Base-by-base conservation (phyloP, 352 stramenopile species). In the Globisporangium spiculum region DNA sequence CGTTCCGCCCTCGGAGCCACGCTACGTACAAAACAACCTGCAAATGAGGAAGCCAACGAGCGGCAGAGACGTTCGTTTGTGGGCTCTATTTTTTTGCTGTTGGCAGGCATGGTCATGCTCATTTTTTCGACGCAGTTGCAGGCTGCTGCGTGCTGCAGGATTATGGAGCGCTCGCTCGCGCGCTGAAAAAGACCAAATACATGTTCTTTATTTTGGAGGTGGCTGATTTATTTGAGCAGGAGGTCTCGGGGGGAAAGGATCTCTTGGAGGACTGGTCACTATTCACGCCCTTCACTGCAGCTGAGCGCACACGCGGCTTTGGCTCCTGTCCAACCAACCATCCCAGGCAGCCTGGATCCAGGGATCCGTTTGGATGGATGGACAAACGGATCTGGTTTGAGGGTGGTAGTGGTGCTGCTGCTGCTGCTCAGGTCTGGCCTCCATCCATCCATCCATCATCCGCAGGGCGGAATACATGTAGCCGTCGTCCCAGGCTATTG, bases 381-480 rank as follows among this genome's bases (percentile, higher is more conserved):
- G 12, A 24, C 48, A n/a, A 27, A 55, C 48, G 48, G 48, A 26
- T 55, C 48, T 55, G 16, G 56, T 62, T 50, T 50, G 41, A 50
- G 41, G 14, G 41, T 6, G 41, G 41, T 6, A 16, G 41, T 50
- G 41, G 41, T 50, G 41, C 16, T n/a, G 41, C 41, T 50, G 41
- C 41, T 44, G 36, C 27, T 30, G 27, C 27, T 30, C 27, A 30
- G 14, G 4, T 50, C 41, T 50, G 16, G 41, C 16, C 30, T 44
- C 7, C 55, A 26, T 4, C 56, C 56, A 46, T 61, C 56, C 55
- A 60, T 60, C 55, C 56, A 62, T 62, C 30, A 62, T 32, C 56
- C 16, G 36, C 30, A 16, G 27, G n/a, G 18, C 41, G 41, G 41
- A 50, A 50, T 18, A 38, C 34, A 38, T 12, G 34, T 38, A 22